Evolutionary conservation across 345 rosid species (phyloP).

Genomic region (Erucastrum elatum): DNA sequence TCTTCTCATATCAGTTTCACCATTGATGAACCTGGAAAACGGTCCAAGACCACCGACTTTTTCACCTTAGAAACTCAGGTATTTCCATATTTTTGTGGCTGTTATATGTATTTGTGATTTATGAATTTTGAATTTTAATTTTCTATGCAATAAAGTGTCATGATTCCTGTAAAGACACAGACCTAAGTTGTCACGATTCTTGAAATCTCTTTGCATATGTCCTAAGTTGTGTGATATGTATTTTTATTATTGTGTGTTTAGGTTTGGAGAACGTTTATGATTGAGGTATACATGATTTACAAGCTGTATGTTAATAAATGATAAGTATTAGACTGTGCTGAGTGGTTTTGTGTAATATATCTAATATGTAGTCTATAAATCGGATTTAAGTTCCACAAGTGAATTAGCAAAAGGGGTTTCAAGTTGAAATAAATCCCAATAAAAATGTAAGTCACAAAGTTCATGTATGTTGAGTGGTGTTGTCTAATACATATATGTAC

Average conservation of each 20-base stretch:
- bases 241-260: background rate
- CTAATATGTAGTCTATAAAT: background rate
- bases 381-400: background rate
- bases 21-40: constrained; percentile 54
- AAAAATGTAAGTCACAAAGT: background rate
- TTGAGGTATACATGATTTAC: background rate
- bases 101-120: constrained; percentile 12
- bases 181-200: too few relatives aligned
- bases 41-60: constrained; percentile 58
- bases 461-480: constrained; percentile 17
- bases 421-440: constrained; percentile 3
- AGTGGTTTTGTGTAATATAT: background rate
- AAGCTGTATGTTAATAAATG: background rate
- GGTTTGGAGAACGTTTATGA: constrained; percentile 13
- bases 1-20: constrained; percentile 66
- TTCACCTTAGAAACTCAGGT: constrained; percentile 93
- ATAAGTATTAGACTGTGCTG: background rate
- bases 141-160: background rate
- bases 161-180: too few relatives aligned
- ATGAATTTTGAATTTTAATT: background rate
- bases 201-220: too few relatives aligned
- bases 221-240: background rate
- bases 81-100: constrained; percentile 6
- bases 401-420: background rate
- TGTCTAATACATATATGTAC: constrained; percentile 16